Base-by-base conservation (phyloP, 768 basidiomycete species). In the Cystofilobasidium capitatum region DNA sequence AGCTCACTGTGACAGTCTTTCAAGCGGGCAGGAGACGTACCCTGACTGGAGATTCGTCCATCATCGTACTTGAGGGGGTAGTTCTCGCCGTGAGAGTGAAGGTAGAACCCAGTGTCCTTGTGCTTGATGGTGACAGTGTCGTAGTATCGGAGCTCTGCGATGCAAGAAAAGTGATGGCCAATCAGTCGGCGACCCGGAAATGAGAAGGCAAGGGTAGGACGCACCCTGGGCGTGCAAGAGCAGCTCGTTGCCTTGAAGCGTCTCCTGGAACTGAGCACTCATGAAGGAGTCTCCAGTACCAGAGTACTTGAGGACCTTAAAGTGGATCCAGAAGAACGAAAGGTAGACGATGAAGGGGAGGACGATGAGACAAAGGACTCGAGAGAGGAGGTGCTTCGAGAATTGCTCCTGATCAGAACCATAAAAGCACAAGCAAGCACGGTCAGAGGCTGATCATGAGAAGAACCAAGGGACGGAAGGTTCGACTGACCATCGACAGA, bases 241-340 rank as follows among this genome's bases (percentile, higher is more conserved):
- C 78, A 99, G 81, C 74, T 98, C 92, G 72, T 96, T 99, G 36
- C 91, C 92, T 26, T 81, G 77, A 60, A 99, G 81, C 22, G 92
- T 96, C 79, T 98, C 92, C 78, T 99, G 96, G 84, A 99, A 99
- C 6, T 86, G 86, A 8, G 96, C 93, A 75, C 88, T 91, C 96
- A 98, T 98, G 80, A 98, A 99, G 44, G 82, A 81, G 74, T 98
- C 96, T 7, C 96, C 96, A 37, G 92, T 83, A 31, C 96, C 96
- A 14, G 92, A 92, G 71, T 86, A 82, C 10, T 81, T 88, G 71
- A 98, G 85, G 70, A 98, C 81, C 33, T 86, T 81, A 74, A 99
- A 94, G 77, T 99, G 96, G 31, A 96, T 79, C 79, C 88, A 99
- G 82, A 99, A 99, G 82, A 94, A 91, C 20, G 87, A 86, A 3